phyloP scores from a whole-genome alignment of 2,329 filamentous ascomycete species.

The Ustulina deusta region DNA sequence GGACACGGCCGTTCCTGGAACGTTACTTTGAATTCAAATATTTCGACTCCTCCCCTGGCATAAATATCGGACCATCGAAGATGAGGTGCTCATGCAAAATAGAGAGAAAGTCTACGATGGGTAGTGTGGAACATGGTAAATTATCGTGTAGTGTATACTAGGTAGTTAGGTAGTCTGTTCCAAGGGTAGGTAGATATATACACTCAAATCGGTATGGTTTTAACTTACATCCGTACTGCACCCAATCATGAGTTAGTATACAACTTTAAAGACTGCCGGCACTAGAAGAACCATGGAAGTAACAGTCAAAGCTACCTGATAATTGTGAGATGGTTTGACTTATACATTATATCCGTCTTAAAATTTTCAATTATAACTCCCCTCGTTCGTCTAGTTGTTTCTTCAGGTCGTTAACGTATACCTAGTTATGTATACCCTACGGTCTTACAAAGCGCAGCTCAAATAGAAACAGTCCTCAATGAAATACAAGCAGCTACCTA shows the following conservation, averaged over 20 bases:
- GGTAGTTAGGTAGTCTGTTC: not conserved
- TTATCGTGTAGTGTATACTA: not conserved
- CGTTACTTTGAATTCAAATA: constrained; percentile 13
- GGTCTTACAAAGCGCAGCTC: not conserved
- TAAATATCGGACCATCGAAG: not conserved
- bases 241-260: constrained; percentile 1
- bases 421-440: no score
- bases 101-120: not conserved
- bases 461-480: not conserved
- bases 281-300: not conserved
- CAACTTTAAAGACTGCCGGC: not conserved
- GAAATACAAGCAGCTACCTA: not conserved
- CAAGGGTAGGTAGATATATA: no score
- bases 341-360: not conserved
- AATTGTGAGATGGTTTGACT: not conserved
- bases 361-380: not conserved
- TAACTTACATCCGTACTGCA: not conserved
- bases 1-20: constrained; percentile 9
- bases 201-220: constrained; percentile 5
- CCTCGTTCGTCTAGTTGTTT: not conserved
- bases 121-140: not conserved
- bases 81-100: not conserved
- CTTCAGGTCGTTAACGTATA: not conserved
- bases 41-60: constrained; percentile 5
- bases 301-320: not conserved